phyloP scores from a whole-genome alignment of 2,329 filamentous ascomycete genomes.

The Ilyonectria mors-panacis region DNA sequence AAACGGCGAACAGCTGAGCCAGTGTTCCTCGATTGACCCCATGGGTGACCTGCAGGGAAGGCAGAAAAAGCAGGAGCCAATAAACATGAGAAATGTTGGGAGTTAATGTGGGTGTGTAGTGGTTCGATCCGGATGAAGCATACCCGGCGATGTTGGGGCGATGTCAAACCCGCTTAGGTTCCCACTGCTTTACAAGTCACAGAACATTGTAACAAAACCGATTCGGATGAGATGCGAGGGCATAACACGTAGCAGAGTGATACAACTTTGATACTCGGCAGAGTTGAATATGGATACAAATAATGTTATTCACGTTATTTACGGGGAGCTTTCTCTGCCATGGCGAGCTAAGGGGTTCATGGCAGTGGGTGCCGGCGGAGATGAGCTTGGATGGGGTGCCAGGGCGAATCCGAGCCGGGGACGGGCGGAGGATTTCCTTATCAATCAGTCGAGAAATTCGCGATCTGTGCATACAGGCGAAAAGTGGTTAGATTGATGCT shows the following conservation, averaged over 20 bases:
- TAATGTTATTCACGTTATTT: background rate
- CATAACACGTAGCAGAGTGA: background rate
- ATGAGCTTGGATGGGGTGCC: conserved; percentile 30
- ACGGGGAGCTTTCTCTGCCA: background rate
- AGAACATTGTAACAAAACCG: too few species aligned
- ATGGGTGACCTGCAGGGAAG: background rate
- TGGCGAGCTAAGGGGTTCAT: background rate
- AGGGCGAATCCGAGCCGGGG: background rate
- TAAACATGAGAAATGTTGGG: background rate
- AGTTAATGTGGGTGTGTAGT: background rate
- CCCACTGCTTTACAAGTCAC: background rate
- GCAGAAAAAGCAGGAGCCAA: background rate
- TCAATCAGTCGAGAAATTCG: background rate
- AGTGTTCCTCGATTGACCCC: background rate
- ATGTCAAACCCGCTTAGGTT: background rate
- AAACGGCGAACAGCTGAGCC: background rate
- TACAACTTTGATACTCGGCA: background rate
- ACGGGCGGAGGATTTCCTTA: conserved; percentile 1
- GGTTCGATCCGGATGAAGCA: conserved; percentile 1
- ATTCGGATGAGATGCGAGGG: background rate
- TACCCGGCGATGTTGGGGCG: background rate
- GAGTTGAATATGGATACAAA: background rate
- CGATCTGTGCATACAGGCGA: background rate
- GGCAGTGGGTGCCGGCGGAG: background rate
- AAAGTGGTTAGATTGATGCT: background rate